Evolutionary conservation across 2,329 filamentous ascomycete species (phyloP).

Genomic region (Fusarium illudens): DNA sequence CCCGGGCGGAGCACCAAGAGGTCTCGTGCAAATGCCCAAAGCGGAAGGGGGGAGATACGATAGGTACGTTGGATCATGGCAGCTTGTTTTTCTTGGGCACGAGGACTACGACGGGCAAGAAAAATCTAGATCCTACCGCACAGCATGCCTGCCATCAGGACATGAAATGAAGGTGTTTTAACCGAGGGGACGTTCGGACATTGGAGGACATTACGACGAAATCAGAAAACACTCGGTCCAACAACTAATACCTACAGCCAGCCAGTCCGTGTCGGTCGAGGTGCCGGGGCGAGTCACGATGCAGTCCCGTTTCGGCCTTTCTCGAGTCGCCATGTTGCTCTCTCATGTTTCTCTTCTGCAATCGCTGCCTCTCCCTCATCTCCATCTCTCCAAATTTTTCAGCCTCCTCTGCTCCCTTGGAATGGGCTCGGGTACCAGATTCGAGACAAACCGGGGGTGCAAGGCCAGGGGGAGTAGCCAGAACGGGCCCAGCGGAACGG

Average conservation of each 20-base stretch:
- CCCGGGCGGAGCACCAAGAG: slow-evolving; percentile 12
- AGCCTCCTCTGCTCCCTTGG: slow-evolving; percentile 30
- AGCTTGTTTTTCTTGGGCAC: slow-evolving; percentile 4
- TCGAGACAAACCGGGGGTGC: slow-evolving; percentile 29
- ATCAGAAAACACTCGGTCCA: background rate
- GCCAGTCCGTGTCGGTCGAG: slow-evolving; percentile 1
- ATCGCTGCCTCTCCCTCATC: slow-evolving; percentile 8
- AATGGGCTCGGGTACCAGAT: slow-evolving; percentile 37
- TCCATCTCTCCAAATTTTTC: slow-evolving; percentile 20
- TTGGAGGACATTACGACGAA: background rate
- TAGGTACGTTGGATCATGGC: background rate
- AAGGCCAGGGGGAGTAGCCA: slow-evolving; percentile 23
- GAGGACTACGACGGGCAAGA: background rate
- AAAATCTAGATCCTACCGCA: background rate
- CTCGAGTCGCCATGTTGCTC: slow-evolving; percentile 15
- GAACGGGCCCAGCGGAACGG: slow-evolving; percentile 39
- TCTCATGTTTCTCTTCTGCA: background rate
- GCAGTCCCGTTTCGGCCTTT: background rate
- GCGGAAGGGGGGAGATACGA: slow-evolving; percentile 1
- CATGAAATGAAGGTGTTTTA: slow-evolving; percentile 1
- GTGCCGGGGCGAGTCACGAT: slow-evolving; percentile 25
- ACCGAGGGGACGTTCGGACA: slow-evolving; percentile 1
- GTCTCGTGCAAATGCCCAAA: slow-evolving; percentile 22
- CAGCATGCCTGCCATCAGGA: background rate
- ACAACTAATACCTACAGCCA: background rate